Evolutionary conservation across 2,329 filamentous ascomycete species (phyloP), one percentile per base, ranked within the genome.

Genomic region (Orbilia ellipsospora): DNA sequence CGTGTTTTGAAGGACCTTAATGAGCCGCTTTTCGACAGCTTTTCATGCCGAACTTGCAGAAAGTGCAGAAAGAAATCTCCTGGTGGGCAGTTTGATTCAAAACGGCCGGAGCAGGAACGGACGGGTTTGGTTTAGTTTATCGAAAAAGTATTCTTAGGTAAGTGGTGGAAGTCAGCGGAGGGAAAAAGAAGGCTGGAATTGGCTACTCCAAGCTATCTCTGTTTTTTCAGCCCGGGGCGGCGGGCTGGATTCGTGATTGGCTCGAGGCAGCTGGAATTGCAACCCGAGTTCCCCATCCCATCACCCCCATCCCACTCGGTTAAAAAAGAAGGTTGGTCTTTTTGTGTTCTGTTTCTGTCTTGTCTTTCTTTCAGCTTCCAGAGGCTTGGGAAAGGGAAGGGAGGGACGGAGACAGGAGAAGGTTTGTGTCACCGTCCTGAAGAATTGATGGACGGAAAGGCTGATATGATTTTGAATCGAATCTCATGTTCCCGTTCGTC

Each of bases 211-310:
- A 45, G 55, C 36, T 26, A 31, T 3, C 12, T 15, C 4, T 10
- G 10, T 23, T 6, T 16, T 20, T 8, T 28, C 54, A 18, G 31
- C 15, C 8, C 4, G 44, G 31, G 28, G 3, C 4, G 28, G 15
- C 26, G 36, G 54, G 10, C 26, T 20, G 36, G 52, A 15, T 5
- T 31, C n/a, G 18, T 52, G 61, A 66, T 66, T 73, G 69, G 62
- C 56, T 28, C 5, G 12, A 26, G 23, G 26, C 40, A 51, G 62
- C 56, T 73, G 69, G 69, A 73, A 73, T 54, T 61, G 52, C 40
- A 57, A 55, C 69, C 61, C 69, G 69, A 73, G 40, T 63, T 57
- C 66, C 65, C 65, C 45, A 54, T 62, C 18, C 31, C 36, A 18
- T 10, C 45, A 26, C 40, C 51, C 51, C 44, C 36, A 48, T 50